Evolutionary conservation across 345 rosid species (phyloP).

Genomic region (Raphanus raphanistrum): DNA sequence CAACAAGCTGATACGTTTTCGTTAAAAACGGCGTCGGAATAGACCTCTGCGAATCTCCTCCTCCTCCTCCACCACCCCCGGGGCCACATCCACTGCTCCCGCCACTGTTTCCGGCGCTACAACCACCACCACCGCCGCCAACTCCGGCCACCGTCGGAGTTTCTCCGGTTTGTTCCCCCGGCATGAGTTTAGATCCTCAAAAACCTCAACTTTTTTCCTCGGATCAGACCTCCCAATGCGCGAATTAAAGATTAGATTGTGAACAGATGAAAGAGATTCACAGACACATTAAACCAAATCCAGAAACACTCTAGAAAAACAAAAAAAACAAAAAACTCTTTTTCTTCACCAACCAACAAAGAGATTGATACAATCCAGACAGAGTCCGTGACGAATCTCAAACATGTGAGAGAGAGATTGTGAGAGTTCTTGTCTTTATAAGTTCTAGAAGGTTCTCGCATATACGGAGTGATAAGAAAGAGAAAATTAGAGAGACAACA

Average conservation of each 20-base stretch:
- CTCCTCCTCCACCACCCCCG: conserved; percentile 9
- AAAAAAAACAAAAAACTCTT: background rate
- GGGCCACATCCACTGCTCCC: conserved; percentile 41
- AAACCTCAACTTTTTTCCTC: background rate
- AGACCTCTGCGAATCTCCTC: conserved; percentile 71
- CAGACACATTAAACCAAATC: conserved; percentile 24
- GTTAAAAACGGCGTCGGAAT: conserved; percentile 88
- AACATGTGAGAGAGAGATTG: conserved; percentile 24
- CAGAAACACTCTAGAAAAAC: background rate
- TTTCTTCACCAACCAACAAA: conserved; percentile 29
- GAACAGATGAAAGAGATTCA: background rate
- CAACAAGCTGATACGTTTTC: conserved; percentile 84
- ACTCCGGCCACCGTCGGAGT: conserved; percentile 42
- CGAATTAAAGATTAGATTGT: conserved; percentile 14
- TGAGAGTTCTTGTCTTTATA: background rate
- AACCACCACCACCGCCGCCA: conserved; percentile 39
- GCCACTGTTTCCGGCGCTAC: conserved; percentile 42
- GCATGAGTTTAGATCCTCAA: conserved; percentile 46
- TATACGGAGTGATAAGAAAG: conserved; percentile 48
- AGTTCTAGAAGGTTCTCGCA: conserved; percentile 82
- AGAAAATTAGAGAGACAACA: conserved; percentile 27
- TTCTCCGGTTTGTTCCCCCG: conserved; percentile 70
- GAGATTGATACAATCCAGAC: conserved; percentile 14
- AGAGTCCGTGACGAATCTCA: conserved; percentile 19
- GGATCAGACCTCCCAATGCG: background rate